These are phyloP conservation scores for Pythium pyrilobum DNA, from an alignment of 352 stramenopile genomes.

Conservation along the genomic window DNA sequence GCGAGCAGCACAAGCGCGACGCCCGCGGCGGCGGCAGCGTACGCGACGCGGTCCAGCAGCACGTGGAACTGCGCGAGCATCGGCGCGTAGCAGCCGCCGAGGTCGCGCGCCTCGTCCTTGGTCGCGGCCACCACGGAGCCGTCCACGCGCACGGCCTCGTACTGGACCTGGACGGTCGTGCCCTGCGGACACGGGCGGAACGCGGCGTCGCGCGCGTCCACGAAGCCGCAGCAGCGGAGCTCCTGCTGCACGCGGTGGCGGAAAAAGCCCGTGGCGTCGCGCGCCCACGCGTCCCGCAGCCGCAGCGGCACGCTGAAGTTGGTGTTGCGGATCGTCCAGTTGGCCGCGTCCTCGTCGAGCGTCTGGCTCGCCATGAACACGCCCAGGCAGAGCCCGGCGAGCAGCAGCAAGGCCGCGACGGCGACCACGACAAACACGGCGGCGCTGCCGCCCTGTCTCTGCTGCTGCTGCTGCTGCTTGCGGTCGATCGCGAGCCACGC, in stretches of 20 bases:
- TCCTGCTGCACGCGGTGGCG: conserved; percentile 55
- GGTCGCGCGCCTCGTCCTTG: conserved; percentile 38
- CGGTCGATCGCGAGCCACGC: conserved; percentile 53
- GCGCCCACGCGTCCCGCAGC: conserved; percentile 43
- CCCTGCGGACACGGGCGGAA: conserved; percentile 50
- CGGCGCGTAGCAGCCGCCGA: conserved; percentile 40
- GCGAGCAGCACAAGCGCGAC: conserved; percentile 37
- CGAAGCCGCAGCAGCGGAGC: conserved; percentile 68
- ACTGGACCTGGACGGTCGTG: conserved; percentile 39
- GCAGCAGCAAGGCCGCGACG: conserved; percentile 33
- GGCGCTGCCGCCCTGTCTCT: conserved; percentile 21
- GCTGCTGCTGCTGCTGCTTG: conserved; percentile 14
- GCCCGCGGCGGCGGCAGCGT: conserved; percentile 26
- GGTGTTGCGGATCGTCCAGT: conserved; percentile 71
- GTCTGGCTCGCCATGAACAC: conserved; percentile 67
- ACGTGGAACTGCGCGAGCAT: conserved; percentile 58
- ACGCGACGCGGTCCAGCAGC: conserved; percentile 35
- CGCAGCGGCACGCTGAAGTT: conserved; percentile 52
- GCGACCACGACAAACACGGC: conserved; percentile 34
- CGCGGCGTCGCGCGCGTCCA: conserved; percentile 30
- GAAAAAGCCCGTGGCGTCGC: conserved; percentile 32
- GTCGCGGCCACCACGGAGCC: conserved; percentile 38
- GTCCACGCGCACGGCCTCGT: conserved; percentile 56
- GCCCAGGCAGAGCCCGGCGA: conserved; percentile 29
- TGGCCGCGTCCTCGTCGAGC: conserved; percentile 35